Evolutionary conservation across 2,329 filamentous ascomycete genomes (phyloP), one percentile per base, ranked within the genome.

Genomic region (Cercospora sp.): DNA sequence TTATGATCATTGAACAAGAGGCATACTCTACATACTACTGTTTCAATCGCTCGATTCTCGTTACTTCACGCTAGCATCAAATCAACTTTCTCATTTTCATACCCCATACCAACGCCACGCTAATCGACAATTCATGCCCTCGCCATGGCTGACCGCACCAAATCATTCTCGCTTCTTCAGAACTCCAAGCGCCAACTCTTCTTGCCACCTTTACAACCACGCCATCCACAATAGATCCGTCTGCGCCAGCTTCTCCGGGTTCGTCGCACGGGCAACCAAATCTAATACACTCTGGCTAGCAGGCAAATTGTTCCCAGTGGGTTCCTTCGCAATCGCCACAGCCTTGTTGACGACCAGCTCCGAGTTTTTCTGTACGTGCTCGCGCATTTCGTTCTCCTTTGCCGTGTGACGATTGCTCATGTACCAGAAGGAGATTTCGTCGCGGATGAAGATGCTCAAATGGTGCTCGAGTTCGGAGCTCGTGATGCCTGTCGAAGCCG

Each of bases 361-460:
- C 73, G 90, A 93, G 79, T 99, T 99, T 63, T 87, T 84, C 80
- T 93, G 90, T 36, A 97, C 94, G 71, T 90, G 87, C 67, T 95
- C 92, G 23, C 92, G 85, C 60, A 96, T 83, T 77, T 92, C 89
- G 33, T 85, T 87, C 68, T 92, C 89, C 51, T 85, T 87, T 5
- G 78, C 73, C n/a, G 76, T 73, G 55, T 93, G 88, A 77, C 97
- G 92, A 70, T 89, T 86, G 72, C 89, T 91, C 2, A 91, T 96
- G 74, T 94, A 94, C 95, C 95, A 99, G 82, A 94, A 96, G 72
- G 94, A 94, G 87, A 99, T 96, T 81, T 99, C 95, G 76, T 99
- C 95, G 6, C 95, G 89, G 70, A 99, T 95, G 79, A 98, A 98
- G 68, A 99, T 88, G 66, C 90, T 92, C 60, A 99, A 87, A 68